These are phyloP conservation scores for Artomyces pyxidatus DNA, from an alignment of 768 basidiomycete genomes.

Conservation along the genomic window DNA sequence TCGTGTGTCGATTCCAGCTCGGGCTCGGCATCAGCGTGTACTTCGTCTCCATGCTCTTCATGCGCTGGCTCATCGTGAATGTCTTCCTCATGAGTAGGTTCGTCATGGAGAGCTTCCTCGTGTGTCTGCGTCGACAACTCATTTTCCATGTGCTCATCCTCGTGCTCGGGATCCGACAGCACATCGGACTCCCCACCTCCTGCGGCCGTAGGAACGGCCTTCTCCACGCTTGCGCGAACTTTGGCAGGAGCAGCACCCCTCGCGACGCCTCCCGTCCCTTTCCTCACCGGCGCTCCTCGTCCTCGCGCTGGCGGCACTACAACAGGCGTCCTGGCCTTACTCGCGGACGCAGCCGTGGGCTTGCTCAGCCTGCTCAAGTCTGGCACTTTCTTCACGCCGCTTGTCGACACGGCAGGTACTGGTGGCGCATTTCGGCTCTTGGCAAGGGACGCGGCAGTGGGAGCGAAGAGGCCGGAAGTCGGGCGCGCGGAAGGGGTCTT, in stretches of 20 bases:
- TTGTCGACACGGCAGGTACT: slow-evolving; percentile 46
- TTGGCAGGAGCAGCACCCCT: slow-evolving; percentile 17
- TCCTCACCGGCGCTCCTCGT: slow-evolving; percentile 21
- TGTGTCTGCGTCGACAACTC: too few relatives aligned
- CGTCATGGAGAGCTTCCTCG: slow-evolving; percentile 5
- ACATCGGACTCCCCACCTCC: slow-evolving; percentile 8
- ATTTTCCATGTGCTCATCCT: too few relatives aligned
- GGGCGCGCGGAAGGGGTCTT: slow-evolving; percentile 21
- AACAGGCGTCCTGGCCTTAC: slow-evolving; percentile 41
- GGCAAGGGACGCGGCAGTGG: slow-evolving; percentile 78
- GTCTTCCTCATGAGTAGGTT: neutral
- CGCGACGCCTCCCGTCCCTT: slow-evolving; percentile 3
- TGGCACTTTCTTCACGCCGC: slow-evolving; percentile 41
- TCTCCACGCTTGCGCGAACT: slow-evolving; percentile 17
- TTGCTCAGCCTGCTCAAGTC: slow-evolving; percentile 62
- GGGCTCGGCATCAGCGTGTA: slow-evolving; percentile 6
- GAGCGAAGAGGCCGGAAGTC: slow-evolving; percentile 62
- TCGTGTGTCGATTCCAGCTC: neutral
- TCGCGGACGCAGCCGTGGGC: slow-evolving; percentile 74
- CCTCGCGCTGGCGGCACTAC: slow-evolving; percentile 18
- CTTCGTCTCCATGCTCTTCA: slow-evolving; percentile 13
- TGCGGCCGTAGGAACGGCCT: slow-evolving; percentile 20
- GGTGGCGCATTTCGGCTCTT: slow-evolving; percentile 48
- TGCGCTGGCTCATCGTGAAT: slow-evolving; percentile 1
- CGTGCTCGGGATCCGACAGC: slow-evolving; percentile 19